These are phyloP conservation scores for Byssochlamys sp. DNA, from an alignment of 2,329 filamentous ascomycete species.

Conservation along the genomic window DNA sequence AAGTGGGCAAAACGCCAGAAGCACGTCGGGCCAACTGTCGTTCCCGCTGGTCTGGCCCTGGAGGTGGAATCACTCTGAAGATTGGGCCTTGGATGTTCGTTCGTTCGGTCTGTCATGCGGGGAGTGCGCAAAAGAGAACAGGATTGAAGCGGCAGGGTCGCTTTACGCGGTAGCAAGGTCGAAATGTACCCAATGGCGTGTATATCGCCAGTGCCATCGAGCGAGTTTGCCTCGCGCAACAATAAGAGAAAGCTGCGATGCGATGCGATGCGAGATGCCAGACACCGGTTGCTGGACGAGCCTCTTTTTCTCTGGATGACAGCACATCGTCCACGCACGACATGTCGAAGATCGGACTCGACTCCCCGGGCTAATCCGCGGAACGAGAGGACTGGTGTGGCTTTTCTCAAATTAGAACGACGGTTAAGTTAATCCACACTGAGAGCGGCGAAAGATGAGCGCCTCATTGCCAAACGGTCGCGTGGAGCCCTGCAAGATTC, in stretches of 20 bases:
- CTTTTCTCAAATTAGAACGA: neutral
- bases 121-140: neutral
- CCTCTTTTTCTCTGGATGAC: neutral
- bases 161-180: neutral
- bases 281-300: neutral
- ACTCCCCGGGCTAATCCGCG: neutral
- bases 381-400: neutral
- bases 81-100: neutral
- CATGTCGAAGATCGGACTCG: neutral
- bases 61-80: neutral
- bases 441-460: neutral
- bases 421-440: neutral
- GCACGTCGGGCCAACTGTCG: neutral
- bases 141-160: neutral
- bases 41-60: neutral
- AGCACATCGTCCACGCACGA: conserved; percentile 1
- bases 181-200: neutral
- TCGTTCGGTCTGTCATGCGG: neutral
- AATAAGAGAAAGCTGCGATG: neutral
- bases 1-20: neutral
- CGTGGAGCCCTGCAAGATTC: neutral
- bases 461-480: neutral
- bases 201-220: neutral
- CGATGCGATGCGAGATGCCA: neutral
- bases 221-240: neutral